These are phyloP conservation scores for Umbelopsis sp. DNA, from an alignment of 192 early-diverging fungal genomes.

Conservation along the genomic window DNA sequence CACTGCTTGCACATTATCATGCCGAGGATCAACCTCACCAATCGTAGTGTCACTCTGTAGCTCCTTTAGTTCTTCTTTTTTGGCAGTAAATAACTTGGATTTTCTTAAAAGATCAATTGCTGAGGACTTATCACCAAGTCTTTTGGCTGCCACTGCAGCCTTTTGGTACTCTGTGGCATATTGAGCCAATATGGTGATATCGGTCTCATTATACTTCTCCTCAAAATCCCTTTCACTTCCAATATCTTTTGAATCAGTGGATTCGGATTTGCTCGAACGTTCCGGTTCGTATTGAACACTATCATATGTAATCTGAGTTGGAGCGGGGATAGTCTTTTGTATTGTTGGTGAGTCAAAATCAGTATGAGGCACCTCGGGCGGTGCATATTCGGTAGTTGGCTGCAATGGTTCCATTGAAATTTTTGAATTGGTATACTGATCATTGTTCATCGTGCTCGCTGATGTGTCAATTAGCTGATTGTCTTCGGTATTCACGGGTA, in stretches of 20 bases:
- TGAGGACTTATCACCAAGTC: slow-evolving; percentile 28
- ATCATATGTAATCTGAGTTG: slow-evolving; percentile 1
- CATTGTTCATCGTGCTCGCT: too few species aligned
- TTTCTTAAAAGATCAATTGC: slow-evolving; percentile 31
- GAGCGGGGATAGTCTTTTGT: slow-evolving; percentile 13
- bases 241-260: background rate
- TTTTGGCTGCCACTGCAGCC: slow-evolving; percentile 32
- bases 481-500: background rate
- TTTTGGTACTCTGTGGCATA: slow-evolving; percentile 28
- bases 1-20: too few species aligned
- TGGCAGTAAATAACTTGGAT: slow-evolving; percentile 26
- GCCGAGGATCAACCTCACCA: too few species aligned
- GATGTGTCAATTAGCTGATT: background rate
- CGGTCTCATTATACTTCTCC: slow-evolving; percentile 1
- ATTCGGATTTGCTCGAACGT: background rate
- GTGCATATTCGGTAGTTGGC: background rate
- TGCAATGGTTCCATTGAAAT: background rate
- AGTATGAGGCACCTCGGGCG: background rate
- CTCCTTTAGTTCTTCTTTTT: slow-evolving; percentile 11
- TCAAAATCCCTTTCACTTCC: slow-evolving; percentile 1
- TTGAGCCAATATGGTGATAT: background rate
- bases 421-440: too few species aligned
- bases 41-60: slow-evolving; percentile 15
- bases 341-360: background rate
- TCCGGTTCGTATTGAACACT: slow-evolving; percentile 2